Evolutionary conservation across 2,329 filamentous ascomycete species (phyloP), one percentile per base, ranked within the genome.

Genomic region (Blastomyces emzantsi): DNA sequence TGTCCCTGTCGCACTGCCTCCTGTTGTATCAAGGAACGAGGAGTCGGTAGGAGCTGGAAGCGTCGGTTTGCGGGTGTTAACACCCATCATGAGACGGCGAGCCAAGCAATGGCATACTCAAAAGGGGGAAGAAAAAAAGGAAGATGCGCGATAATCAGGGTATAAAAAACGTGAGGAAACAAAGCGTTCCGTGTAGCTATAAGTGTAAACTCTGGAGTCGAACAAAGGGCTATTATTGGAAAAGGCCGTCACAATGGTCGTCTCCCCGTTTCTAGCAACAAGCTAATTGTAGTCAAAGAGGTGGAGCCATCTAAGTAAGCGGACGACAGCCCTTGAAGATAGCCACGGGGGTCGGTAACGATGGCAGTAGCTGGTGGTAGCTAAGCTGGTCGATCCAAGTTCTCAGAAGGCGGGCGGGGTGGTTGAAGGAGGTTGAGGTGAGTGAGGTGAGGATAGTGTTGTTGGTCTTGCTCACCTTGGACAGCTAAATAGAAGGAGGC

Each of bases 31-130:
- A 69, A 78, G 73, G 65, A 79, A 75, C 9, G 71, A 69, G 55
- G 79, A 81, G 69, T 81, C 79, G 69, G 79, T 81, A 55, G 79
- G 78, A 65, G 79, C 79, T 72, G 79, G 79, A 67, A 81, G 73
- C 66, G 77, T 72, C 69, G 78, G 78, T 74, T 76, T 77, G 71
- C 78, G 79, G 72, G 75, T 76, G 67, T 78, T 75, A 73, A 80
- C 74, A 71, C 78, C 78, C 79, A 81, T 81, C 69, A 72, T 75
- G 74, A 70, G 70, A 65, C 60, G 66, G 62, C 61, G 69, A 74
- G 68, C 67, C 71, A 68, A 69, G 70, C 66, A 71, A 70, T 71
- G 69, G 71, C 75, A 77, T 77, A 67, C 69, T 74, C 73, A 68
- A 66, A 65, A 63, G 57, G 49, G 64, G 17, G 25, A 25, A 30